Evolutionary conservation across 768 basidiomycete genomes (phyloP).

Genomic region (Mycena rosella): DNA sequence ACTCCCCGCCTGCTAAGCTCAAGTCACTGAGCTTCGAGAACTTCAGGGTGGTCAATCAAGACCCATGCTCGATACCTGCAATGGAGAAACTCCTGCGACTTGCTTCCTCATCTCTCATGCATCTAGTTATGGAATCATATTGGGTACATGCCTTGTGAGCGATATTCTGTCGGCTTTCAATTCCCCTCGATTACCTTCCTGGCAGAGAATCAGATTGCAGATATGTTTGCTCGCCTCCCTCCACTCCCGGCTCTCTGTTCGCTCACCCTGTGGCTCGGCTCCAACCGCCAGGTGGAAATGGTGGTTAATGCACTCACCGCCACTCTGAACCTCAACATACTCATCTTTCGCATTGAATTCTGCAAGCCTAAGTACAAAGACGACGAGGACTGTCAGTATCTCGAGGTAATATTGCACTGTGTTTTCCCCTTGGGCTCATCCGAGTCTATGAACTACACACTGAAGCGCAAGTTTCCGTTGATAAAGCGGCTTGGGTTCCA

Average conservation of each 20-base stretch:
- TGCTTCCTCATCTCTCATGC: neutral
- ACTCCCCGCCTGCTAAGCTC: neutral
- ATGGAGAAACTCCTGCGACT: neutral
- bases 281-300: neutral
- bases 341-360: conserved; percentile 4
- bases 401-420: neutral
- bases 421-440: neutral
- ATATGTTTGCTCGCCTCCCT: neutral
- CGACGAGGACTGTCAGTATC: neutral
- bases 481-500: conserved; percentile 1
- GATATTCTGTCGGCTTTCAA: no score
- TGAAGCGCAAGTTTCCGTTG: conserved; percentile 5
- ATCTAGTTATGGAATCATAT: neutral
- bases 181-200: neutral
- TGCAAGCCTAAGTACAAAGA: neutral
- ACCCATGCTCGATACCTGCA: neutral
- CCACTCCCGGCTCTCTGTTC: neutral
- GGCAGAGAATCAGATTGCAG: neutral
- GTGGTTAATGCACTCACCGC: neutral
- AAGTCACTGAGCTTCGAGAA: neutral
- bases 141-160: neutral
- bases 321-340: neutral
- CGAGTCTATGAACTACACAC: neutral
- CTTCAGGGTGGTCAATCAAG: neutral
- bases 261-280: neutral